Evolutionary conservation across 805 yeast genomes (phyloP).

Genomic region (Candida golubevii): DNA sequence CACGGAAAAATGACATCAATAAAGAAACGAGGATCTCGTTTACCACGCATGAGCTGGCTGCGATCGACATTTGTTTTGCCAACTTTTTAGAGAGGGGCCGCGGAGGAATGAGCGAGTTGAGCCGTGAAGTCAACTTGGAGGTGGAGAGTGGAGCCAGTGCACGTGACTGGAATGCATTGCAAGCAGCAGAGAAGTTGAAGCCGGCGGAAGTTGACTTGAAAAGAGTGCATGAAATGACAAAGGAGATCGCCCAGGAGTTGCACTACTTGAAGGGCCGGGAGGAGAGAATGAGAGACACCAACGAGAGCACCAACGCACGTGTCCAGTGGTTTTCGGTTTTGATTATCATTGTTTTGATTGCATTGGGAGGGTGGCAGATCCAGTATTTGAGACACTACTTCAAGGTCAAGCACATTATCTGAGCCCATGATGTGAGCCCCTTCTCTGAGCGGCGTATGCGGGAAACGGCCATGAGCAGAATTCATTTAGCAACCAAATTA

Average conservation of each 20-base stretch:
- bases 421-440: too few species aligned
- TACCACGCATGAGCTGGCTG: conserved; percentile 75
- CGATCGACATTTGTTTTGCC: conserved; percentile 89
- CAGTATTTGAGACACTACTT: conserved; percentile 89
- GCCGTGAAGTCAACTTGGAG: conserved; percentile 80
- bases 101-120: conserved; percentile 28
- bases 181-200: conserved; percentile 86
- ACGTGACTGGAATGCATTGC: conserved; percentile 94
- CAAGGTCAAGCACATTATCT: conserved; percentile 77
- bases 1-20: conserved; percentile 69
- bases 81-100: conserved; percentile 42
- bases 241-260: conserved; percentile 75
- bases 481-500: too few species aligned
- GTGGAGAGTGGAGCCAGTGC: conserved; percentile 96
- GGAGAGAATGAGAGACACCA: conserved; percentile 90
- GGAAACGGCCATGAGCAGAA: too few species aligned
- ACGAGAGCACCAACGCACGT: conserved; percentile 91
- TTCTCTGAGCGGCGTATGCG: background rate
- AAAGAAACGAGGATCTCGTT: conserved; percentile 75
- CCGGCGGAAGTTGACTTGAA: conserved; percentile 90
- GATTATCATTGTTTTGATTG: conserved; percentile 63
- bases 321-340: conserved; percentile 81
- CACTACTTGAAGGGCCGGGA: conserved; percentile 85
- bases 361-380: conserved; percentile 90
- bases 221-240: conserved; percentile 78